Conservation (phyloP, 345 rosid genomes). For the Euphorbia peplus region DNA sequence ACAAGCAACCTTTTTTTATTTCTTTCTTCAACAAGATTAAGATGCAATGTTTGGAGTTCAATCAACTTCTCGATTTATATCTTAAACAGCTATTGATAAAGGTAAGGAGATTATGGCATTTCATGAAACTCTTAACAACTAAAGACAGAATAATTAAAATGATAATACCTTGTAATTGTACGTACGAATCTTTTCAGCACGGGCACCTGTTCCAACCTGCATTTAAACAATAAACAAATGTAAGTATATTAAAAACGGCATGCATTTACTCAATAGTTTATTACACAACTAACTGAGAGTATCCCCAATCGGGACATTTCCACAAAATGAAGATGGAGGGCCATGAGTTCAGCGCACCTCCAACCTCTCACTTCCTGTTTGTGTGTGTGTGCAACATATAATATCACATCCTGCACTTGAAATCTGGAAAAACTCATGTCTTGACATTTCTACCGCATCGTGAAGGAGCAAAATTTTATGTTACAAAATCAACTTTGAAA, state of each 20-base stretch:
- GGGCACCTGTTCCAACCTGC: slow-evolving; percentile 95
- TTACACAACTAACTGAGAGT: too few species aligned
- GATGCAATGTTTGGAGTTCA: neutral
- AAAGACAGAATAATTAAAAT: neutral
- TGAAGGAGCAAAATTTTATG: neutral
- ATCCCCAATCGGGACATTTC: too few species aligned
- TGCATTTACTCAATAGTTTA: slow-evolving; percentile 9
- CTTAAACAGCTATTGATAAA: neutral
- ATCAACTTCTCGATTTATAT: neutral
- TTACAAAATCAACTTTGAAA: neutral
- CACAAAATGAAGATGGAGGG: too few species aligned
- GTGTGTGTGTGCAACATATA: neutral
- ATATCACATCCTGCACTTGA: neutral
- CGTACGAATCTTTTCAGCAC: slow-evolving; percentile 93
- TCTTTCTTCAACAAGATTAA: neutral
- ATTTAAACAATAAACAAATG: slow-evolving; percentile 9
- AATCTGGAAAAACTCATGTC: neutral
- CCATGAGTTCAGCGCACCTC: too few species aligned
- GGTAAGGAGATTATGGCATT: neutral
- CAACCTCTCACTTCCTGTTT: too few species aligned
- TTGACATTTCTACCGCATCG: neutral
- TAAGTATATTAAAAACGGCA: neutral
- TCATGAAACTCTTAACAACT: neutral
- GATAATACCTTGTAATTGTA: slow-evolving; percentile 75
- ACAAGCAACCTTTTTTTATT: neutral